These are phyloP conservation scores for Colletotrichum lini DNA, from an alignment of 2,329 filamentous ascomycete species.

Conservation along the genomic window DNA sequence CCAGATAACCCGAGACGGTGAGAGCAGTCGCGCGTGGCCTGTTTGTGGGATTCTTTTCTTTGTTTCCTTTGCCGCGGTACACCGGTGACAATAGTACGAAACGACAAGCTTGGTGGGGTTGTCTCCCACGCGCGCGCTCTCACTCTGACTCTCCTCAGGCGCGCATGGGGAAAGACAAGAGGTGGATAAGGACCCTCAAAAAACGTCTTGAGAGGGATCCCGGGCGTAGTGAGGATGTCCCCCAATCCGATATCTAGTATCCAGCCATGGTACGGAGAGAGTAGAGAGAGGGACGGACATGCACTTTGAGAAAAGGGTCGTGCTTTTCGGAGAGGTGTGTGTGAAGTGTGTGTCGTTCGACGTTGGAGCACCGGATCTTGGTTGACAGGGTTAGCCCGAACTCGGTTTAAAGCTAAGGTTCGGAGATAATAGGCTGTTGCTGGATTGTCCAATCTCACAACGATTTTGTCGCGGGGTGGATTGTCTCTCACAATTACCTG, in stretches of 20 bases:
- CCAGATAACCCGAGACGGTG: conserved; percentile 9
- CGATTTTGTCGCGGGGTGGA: conserved; percentile 11
- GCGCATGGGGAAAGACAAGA: not conserved
- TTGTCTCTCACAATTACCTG: not conserved
- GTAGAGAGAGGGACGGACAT: not conserved
- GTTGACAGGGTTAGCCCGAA: conserved; percentile 13
- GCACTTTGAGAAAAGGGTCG: conserved; percentile 14
- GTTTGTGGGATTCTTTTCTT: not conserved
- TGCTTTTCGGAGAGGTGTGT: conserved; percentile 7
- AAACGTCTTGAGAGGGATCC: conserved; percentile 27
- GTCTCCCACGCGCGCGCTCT: not conserved
- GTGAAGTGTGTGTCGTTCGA: too few species aligned
- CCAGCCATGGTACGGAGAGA: not conserved
- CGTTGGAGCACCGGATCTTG: conserved; percentile 25
- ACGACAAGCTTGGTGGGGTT: conserved; percentile 1
- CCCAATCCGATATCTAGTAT: conserved; percentile 17
- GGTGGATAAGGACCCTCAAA: not conserved
- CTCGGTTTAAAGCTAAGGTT: not conserved
- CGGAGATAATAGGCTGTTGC: too few species aligned
- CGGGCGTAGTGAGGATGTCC: conserved; percentile 24
- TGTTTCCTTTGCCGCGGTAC: conserved; percentile 3
- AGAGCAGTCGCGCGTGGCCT: conserved; percentile 19
- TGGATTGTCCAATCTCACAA: not conserved
- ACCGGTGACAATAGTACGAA: conserved; percentile 15
- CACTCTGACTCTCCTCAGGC: not conserved